Evolutionary conservation across 441 rosid genomes (phyloP), one percentile per base, ranked within the genome.

Genomic region (Rhodomyrtus psidioides): DNA sequence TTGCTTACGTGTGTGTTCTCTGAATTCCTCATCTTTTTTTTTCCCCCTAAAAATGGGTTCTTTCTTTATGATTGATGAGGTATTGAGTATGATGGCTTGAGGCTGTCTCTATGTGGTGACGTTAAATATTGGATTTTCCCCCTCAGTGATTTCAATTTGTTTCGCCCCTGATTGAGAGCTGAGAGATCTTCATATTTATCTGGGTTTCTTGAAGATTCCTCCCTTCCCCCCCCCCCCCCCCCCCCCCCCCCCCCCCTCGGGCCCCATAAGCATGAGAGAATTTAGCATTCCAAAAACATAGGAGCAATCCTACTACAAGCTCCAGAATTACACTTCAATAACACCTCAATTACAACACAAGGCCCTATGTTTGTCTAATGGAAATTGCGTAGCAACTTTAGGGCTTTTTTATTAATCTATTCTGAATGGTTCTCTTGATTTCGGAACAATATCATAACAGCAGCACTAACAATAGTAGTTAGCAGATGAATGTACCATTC

Each of bases 1-100:
- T 54, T 88, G 82, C 84, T 93, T 12, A 89, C 87, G 94, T 92
- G 94, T 92, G 84, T 89, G 90, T 85, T 81, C 56, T 76, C 16
- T n/a, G 51, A 57, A 27, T 55, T 84, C 53, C 75, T 74, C 51
- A 17, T n/a, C 23, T 81, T 88, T 56, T 84, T 56, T 9, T 83
- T 28, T 2, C 39, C 1, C 44, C 83, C 12, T 12, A 1, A 15
- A 70, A 24, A 1, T 70, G 46, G 23, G 26, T 28, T 70, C 13
- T 15, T 70, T 42, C 81, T 21, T 21, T 42, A 42, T 30, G 81
- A 70, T 70, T 49, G 24, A 65, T 34, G n/a, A 42, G 46, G 7
- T 2, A 1, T 2, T 1, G 6, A 19, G 15, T 24, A 27, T 34
- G 2, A 26, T 65, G 5, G 49, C 46, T 19, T 34, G 46, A 34